Evolutionary conservation across 2,329 filamentous ascomycete species (phyloP), one percentile per base, ranked within the genome.

Genomic region (Beauveria caledonica): DNA sequence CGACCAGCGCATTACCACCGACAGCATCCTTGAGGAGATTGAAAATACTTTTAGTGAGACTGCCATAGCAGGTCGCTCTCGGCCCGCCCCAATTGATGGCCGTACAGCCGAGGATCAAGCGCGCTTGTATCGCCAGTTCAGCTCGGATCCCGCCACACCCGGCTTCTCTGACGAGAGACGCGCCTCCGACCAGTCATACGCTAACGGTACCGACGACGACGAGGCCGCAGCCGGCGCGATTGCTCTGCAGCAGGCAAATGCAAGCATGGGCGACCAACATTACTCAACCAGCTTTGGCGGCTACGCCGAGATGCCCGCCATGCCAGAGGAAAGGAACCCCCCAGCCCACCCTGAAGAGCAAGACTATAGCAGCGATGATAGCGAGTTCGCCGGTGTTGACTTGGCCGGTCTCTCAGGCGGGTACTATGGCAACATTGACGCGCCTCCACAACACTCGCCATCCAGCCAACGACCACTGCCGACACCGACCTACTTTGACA

Each of bases 211-310:
- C 42, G 80, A 80, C 13, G 88, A 93, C 59, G 91, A 95, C 54
- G 93, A 97, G 72, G 93, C 89, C 21, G 86, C 88, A 44, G 90
- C 90, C 62, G 93, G 94, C 17, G 76, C 95, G 56, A 83, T 89
- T 69, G 92, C 92, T 65, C 85, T 97, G 81, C 86, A 86, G 62
- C 85, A 92, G 74, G 92, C 91, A 5, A 53, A 59, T 15, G 48
- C 57, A n/a, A 91, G 96, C 63, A 84, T 91, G 71, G 89, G 95
- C 62, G 85, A 86, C 55, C 84, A 85, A 54, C 80, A 73, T 11
- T 76, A 76, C 51, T 70, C 71, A 46, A 66, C 66, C 40, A 68
- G 63, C 8, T 74, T 74, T 52, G 67, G 65, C 42, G 67, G 65
- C 44, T 71, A 69, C 62, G 64, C 67, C 62, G 70, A 73, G 11